Percentiles rank a stretch among this genome's conserved stretches.
Conservation (phyloP, 1,284 basidiomycete genomes). For the Marasmius oreades region DNA sequence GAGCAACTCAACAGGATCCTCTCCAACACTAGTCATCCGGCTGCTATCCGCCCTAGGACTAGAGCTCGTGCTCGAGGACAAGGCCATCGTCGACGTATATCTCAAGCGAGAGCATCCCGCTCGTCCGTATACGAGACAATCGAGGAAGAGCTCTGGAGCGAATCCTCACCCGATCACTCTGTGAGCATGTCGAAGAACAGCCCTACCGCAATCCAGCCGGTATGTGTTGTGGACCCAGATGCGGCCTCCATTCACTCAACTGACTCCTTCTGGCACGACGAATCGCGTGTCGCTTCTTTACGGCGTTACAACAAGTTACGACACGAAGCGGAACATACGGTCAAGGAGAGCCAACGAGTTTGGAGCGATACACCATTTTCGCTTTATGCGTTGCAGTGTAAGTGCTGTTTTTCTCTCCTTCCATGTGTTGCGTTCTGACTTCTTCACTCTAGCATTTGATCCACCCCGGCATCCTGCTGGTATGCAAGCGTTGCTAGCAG, state of each 20-base stretch:
- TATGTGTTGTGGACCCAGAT: constrained; percentile 59
- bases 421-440: constrained; percentile 10
- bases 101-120: constrained; percentile 57
- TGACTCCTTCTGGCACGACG: constrained; percentile 51
- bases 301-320: constrained; percentile 66
- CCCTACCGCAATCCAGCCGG: constrained; percentile 35
- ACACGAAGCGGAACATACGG: constrained; percentile 63
- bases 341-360: constrained; percentile 58
- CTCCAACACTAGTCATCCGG: constrained; percentile 30
- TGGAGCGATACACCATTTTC: constrained; percentile 77
- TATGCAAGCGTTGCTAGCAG: constrained; percentile 70
- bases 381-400: constrained; percentile 66
- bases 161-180: constrained; percentile 20
- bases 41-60: constrained; percentile 21
- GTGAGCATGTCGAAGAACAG: constrained; percentile 28
- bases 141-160: constrained; percentile 57
- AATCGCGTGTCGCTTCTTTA: constrained; percentile 55
- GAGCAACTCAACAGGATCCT: constrained; percentile 54
- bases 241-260: constrained; percentile 43
- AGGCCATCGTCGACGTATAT: constrained; percentile 67
- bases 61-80: constrained; percentile 53
- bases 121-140: constrained; percentile 77
- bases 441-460: constrained; percentile 52
- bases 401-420: constrained; percentile 26
- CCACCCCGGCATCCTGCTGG: constrained; percentile 60